Percentiles rank a stretch among this genome's conserved stretches.
These are phyloP conservation scores for Paraphaeosphaeria minitans DNA, from an alignment of 2,329 filamentous ascomycete genomes.

Conservation along the genomic window DNA sequence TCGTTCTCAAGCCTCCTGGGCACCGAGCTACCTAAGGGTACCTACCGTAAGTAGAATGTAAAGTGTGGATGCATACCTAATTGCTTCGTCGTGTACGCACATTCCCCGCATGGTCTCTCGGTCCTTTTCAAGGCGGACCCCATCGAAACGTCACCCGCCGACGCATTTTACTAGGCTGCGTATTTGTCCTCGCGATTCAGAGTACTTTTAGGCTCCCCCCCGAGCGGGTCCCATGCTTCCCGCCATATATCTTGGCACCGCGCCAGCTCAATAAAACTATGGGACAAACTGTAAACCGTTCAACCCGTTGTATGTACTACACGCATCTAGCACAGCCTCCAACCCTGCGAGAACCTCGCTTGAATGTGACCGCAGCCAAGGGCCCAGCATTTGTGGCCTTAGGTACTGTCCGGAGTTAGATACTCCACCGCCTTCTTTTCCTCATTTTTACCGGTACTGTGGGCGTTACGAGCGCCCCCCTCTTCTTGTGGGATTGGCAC, in stretches of 20 bases:
- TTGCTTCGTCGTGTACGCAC: background rate
- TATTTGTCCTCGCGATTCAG: background rate
- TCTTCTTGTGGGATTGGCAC: background rate
- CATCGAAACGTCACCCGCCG: background rate
- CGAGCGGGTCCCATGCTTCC: background rate
- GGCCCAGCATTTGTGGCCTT: background rate
- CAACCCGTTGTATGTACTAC: constrained; percentile 4
- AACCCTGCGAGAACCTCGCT: constrained; percentile 1
- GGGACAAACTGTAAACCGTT: background rate
- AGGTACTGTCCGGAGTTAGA: background rate
- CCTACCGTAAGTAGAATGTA: no score
- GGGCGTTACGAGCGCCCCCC: background rate
- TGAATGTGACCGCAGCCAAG: background rate
- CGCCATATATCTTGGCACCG: background rate
- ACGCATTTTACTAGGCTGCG: background rate
- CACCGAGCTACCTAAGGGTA: background rate
- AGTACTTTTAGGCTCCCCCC: background rate
- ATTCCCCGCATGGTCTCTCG: background rate
- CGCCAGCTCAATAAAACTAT: background rate
- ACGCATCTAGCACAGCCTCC: background rate
- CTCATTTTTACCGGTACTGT: constrained; percentile 1
- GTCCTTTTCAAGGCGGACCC: background rate
- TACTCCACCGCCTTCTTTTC: background rate
- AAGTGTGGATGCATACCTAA: background rate
- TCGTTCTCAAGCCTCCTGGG: background rate